Conservation (phyloP, 139 green algal species). For the Chlamydomonas urium region DNA sequence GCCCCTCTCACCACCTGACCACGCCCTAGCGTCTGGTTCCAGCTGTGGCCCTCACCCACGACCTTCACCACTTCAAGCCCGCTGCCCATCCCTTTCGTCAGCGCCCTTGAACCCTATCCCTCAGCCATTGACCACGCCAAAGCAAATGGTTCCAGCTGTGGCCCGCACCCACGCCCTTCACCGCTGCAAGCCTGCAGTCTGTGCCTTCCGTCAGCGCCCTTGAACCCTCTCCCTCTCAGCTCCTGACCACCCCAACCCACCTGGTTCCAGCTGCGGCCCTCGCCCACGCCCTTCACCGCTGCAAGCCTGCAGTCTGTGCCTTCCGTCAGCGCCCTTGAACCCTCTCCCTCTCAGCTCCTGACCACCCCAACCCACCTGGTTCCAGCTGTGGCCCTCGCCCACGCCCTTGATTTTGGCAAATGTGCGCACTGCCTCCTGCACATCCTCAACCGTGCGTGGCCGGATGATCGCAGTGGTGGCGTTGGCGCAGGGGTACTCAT, state of each 20-base stretch:
- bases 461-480: constrained; percentile 1
- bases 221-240: background rate
- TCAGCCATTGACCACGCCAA: background rate
- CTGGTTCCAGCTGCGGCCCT: constrained; percentile 54
- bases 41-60: background rate
- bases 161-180: background rate
- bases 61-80: background rate
- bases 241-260: background rate
- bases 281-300: constrained; percentile 26
- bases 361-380: constrained; percentile 22
- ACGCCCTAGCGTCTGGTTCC: background rate
- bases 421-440: constrained; percentile 34
- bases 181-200: too few species aligned
- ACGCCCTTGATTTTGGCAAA: constrained; percentile 29
- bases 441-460: constrained; percentile 36
- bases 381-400: constrained; percentile 51
- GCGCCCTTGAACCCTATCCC: background rate
- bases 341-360: background rate
- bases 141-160: background rate
- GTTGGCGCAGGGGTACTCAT: constrained; percentile 11
- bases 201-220: too few species aligned
- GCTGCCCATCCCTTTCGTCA: too few species aligned
- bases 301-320: constrained; percentile 27
- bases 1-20: background rate
- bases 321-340: background rate